Evolutionary conservation across 2,329 filamentous ascomycete species (phyloP), one percentile per base, ranked within the genome.

Genomic region (Cucurbitaria berberidis): DNA sequence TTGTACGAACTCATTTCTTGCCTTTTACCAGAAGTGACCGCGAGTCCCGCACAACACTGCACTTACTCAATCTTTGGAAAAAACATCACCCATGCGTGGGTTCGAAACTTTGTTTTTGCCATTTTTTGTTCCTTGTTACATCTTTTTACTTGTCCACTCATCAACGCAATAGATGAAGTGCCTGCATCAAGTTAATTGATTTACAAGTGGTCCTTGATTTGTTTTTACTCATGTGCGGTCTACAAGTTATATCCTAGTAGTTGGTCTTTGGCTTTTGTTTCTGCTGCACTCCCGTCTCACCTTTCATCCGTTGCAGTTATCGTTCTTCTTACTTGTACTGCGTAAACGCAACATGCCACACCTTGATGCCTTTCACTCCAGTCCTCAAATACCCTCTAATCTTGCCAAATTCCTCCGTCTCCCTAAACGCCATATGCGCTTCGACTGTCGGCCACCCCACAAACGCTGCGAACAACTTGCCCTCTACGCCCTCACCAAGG

Each of bases 21-120:
- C 85, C 85, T 87, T 89, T 89, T 89, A 89, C 86, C 86, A 89
- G 86, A 88, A 86, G 86, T 87, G 85, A 85, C 86, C 85, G 85
- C 87, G 85, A 84, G 75, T 78, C 79, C 80, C 80, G 80, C 81
- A 83, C 76, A 76, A 82, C 68, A 82, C 81, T 82, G 82, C 81
- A 80, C 77, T 84, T 69, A 68, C 35, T 68, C 66, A 84, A 83
- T 84, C 81, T 84, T 84, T 84, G 82, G 81, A n/a, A 83, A 77
- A 63, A 53, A 59, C 39, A 44, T 51, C 48, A 35, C 48, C 47
- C 49, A 11, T 27, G 49, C 58, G 68, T 72, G 74, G 76, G 78
- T 78, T 74, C 68, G 75, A 80, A 74, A 76, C 77, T 73, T 69
- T 66, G 63, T 63, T 73, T 68, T 71, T 70, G 46, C 54, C 43